These are phyloP conservation scores for Suhomyces canberraensis DNA, from an alignment of 805 yeast species.

Conservation along the genomic window DNA sequence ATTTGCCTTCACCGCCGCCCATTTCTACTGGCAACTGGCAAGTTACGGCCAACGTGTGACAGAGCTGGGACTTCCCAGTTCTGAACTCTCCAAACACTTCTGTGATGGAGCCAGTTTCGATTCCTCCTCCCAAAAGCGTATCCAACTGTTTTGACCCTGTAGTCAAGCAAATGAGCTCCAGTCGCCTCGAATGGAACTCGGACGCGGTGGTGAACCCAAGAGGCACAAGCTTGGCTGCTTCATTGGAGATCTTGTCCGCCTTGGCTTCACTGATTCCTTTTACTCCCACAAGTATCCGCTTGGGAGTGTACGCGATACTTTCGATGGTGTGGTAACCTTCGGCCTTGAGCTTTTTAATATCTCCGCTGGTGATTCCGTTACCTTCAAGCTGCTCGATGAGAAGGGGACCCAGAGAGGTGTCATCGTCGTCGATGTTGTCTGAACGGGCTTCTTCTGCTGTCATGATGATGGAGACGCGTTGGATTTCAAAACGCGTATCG, in stretches of 20 bases:
- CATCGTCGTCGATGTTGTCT: constrained; percentile 45
- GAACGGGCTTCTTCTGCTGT: constrained; percentile 9
- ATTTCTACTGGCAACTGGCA: constrained; percentile 94
- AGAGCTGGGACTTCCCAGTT: constrained; percentile 95
- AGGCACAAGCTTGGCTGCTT: constrained; percentile 84
- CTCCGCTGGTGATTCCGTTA: constrained; percentile 80
- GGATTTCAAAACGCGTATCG: neutral
- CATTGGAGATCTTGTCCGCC: constrained; percentile 79
- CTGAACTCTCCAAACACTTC: constrained; percentile 96
- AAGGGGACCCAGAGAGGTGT: constrained; percentile 54
- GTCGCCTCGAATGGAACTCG: constrained; percentile 84
- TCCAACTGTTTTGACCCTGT: constrained; percentile 95
- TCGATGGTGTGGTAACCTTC: constrained; percentile 89
- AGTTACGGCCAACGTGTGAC: constrained; percentile 95
- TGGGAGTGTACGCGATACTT: constrained; percentile 89
- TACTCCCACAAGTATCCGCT: constrained; percentile 68
- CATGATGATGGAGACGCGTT: constrained; percentile 6
- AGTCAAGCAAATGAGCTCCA: constrained; percentile 87
- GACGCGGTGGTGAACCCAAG: constrained; percentile 98
- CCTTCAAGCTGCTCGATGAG: constrained; percentile 60
- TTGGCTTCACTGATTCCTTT: constrained; percentile 95
- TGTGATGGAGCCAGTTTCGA: constrained; percentile 95
- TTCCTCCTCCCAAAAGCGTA: constrained; percentile 91
- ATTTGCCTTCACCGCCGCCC: constrained; percentile 99
- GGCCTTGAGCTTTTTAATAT: constrained; percentile 74